Evolutionary conservation across 2,329 filamentous ascomycete species (phyloP), one percentile per base, ranked within the genome.

Genomic region (Cadophora sp.): DNA sequence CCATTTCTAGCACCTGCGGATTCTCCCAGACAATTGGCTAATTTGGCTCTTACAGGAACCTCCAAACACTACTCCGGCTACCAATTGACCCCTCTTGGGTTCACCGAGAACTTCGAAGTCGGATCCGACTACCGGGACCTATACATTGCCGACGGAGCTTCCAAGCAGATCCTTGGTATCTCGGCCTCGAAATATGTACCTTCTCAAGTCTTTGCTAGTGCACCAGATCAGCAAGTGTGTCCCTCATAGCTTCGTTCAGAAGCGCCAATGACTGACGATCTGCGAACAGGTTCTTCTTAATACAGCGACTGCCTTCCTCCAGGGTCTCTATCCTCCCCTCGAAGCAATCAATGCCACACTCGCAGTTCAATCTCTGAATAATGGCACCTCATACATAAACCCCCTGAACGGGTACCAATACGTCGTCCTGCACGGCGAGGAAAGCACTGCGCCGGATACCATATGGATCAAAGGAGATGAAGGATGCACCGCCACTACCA

Each of bases 291-390:
- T 97, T 27, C 85, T 97, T 37, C 90, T 93, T 79, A 91, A 87
- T 80, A 94, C 92, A 2, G 92, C 92, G 68, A 84, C 86, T 60
- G 91, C 87, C 50, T 97, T 97, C 82, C 81, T 94, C 43, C 94
- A 97, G 80, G 92, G 89, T 34, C 84, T 97, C n/a, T 97, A 97
- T 77, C 94, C 94, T 5, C 92, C 93, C 0, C 63, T 86, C 90
- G 76, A 82, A 80, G 26, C 87, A 90, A 87, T 89, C 0, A 87
- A 87, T 66, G 70, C 77, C 8, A 75, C 79, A 6, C 75, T 82
- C 0, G 82, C 83, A 19, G 79, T 83, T 48, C 84, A 92, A 79
- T 88, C 83, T 1, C 85, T 97, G 55, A 87, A 86, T 74, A 93
- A 96, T 78, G 91, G 91, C 58, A 86, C 86, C 29, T 81, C 81